phyloP scores from a whole-genome alignment of 2,329 filamentous ascomycete species.

The Epichloe coenophiala region DNA sequence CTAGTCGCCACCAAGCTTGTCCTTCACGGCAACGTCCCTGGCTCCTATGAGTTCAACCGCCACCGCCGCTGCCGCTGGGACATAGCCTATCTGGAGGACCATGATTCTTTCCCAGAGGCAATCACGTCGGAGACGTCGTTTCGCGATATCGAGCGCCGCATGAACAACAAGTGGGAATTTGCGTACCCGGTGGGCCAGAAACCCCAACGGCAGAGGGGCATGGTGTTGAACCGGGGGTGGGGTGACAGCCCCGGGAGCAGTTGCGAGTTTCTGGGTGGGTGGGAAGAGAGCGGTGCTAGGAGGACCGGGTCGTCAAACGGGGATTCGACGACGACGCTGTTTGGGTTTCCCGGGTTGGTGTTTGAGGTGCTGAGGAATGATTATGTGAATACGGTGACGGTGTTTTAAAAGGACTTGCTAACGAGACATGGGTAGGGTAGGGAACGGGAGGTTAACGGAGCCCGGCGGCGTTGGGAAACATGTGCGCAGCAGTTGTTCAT shows the following conservation, averaged over 20 bases:
- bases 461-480: too few species aligned
- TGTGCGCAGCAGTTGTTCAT: too few species aligned
- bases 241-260: conserved; percentile 80
- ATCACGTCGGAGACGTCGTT: conserved; percentile 70
- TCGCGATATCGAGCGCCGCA: conserved; percentile 51
- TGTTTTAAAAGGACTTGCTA: conserved; percentile 47
- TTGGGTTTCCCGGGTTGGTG: conserved; percentile 83
- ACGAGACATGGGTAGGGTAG: background rate
- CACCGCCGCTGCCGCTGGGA: conserved; percentile 84
- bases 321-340: conserved; percentile 65
- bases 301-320: conserved; percentile 40
- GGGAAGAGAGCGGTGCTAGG: conserved; percentile 59
- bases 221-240: conserved; percentile 86
- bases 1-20: conserved; percentile 85
- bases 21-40: conserved; percentile 86
- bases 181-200: conserved; percentile 44
- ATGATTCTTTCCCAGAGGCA: conserved; percentile 25
- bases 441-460: too few species aligned
- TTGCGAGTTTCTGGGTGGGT: conserved; percentile 71
- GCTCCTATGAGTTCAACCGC: conserved; percentile 92
- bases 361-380: conserved; percentile 95
- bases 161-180: conserved; percentile 58
- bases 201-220: conserved; percentile 47
- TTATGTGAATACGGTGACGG: conserved; percentile 74
- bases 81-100: conserved; percentile 40